phyloP scores from a whole-genome alignment of 2,329 filamentous ascomycete genomes.

The Claviceps maximensis region DNA sequence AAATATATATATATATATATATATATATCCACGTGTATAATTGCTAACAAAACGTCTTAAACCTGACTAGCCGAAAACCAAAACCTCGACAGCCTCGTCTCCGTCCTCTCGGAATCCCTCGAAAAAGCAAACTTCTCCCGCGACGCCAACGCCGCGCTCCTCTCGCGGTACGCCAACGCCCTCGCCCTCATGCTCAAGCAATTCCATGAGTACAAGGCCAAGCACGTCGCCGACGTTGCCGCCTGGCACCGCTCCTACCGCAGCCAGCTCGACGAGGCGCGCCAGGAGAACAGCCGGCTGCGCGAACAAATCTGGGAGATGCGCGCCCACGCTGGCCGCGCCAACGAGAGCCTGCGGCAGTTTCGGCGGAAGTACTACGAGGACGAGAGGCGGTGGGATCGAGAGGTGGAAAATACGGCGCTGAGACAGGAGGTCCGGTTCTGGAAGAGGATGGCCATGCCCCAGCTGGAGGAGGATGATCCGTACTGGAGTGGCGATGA shows the following conservation, averaged over 20 bases:
- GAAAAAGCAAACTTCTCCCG: constrained; percentile 47
- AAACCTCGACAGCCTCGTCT: constrained; percentile 48
- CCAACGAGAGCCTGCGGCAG: constrained; percentile 43
- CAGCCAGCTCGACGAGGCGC: constrained; percentile 49
- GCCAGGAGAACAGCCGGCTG: constrained; percentile 48
- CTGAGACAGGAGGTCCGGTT: constrained; percentile 46
- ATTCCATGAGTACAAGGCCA: constrained; percentile 52
- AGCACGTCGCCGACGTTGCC: constrained; percentile 46
- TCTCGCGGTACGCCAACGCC: constrained; percentile 44
- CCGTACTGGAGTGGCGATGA: constrained; percentile 52
- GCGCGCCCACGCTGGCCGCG: constrained; percentile 44
- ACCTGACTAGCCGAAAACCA: constrained; percentile 36
- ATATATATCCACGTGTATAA: too few species aligned
- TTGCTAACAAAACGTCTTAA: neutral
- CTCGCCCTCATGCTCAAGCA: constrained; percentile 46
- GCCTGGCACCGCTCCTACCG: constrained; percentile 56
- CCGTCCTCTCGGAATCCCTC: constrained; percentile 46
- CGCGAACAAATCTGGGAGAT: constrained; percentile 56
- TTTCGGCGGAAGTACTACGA: constrained; percentile 46
- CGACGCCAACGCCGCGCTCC: constrained; percentile 45
- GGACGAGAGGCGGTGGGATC: constrained; percentile 39
- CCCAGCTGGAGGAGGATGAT: constrained; percentile 44
- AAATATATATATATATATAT: too few species aligned
- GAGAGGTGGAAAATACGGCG: constrained; percentile 37
- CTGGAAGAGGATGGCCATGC: constrained; percentile 55